These are phyloP conservation scores for Isabelozyma heimii DNA, from an alignment of 805 yeast genomes.

Conservation along the genomic window DNA sequence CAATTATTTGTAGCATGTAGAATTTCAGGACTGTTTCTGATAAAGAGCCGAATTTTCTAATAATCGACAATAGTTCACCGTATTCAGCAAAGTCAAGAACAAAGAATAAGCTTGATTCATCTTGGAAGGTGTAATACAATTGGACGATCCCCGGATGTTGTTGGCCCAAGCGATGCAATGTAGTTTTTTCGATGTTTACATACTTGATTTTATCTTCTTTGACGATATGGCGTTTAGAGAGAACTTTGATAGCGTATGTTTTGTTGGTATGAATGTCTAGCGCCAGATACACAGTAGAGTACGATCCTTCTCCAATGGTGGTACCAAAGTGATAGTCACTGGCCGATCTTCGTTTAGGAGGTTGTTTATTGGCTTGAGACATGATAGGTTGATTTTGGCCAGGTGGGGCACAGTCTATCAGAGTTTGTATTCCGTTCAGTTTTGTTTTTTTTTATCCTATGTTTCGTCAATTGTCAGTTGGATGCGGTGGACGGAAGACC, in stretches of 20 bases:
- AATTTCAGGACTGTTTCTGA: conserved; percentile 74
- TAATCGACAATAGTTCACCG: conserved; percentile 85
- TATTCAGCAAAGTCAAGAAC: conserved; percentile 93
- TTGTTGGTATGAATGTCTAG: conserved; percentile 69
- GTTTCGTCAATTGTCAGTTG: too few relatives aligned
- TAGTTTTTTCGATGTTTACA: conserved; percentile 91
- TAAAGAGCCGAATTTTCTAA: conserved; percentile 74
- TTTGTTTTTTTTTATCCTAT: too few relatives aligned
- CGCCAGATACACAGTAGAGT: conserved; percentile 90
- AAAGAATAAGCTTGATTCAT: conserved; percentile 79
- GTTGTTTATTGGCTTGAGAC: background rate
- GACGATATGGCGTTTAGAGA: conserved; percentile 89
- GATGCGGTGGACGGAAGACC: background rate
- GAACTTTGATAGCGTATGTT: conserved; percentile 86
- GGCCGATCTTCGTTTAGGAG: conserved; percentile 47
- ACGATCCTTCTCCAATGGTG: conserved; percentile 92
- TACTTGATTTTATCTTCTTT: conserved; percentile 93
- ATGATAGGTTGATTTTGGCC: background rate
- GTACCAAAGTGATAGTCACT: conserved; percentile 88
- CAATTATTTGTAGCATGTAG: conserved; percentile 84
- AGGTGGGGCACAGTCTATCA: too few relatives aligned
- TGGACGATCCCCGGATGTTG: conserved; percentile 93
- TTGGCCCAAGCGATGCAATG: conserved; percentile 80
- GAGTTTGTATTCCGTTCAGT: too few relatives aligned
- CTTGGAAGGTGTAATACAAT: conserved; percentile 92